Base-by-base conservation (phyloP, 208 protist species). In the Trypanosoma mega region DNA sequence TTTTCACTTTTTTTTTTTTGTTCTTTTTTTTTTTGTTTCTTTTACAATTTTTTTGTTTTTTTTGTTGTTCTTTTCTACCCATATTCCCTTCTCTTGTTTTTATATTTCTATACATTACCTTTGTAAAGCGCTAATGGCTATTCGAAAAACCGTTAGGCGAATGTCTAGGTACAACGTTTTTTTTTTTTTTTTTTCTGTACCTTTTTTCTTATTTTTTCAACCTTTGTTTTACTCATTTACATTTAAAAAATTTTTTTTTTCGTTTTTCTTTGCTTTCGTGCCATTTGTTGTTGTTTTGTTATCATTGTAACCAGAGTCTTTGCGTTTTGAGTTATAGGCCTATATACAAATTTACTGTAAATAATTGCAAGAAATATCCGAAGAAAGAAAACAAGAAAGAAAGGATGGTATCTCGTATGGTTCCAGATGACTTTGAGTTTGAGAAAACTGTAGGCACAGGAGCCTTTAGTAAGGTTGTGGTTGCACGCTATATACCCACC, bases 391-490 rank as follows among this genome's bases (percentile, higher is more conserved):
- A n/a, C n/a, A n/a, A n/a, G n/a, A n/a, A n/a, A 51, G 43, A 30
- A 56, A 12, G 12, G 34, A 39, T 39, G 34, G 34, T 12, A 12
- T 41, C 53, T 4, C 45, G 56, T 49, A 94, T 94, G 85, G 56
- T 39, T 21, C 74, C 82, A 21, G 57, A 63, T 55, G 85, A 94
- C 63, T 94, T 94, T 68, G 76, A 88, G 56, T 87, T 90, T 50
- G 85, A 81, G 43, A 66, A 59, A 43, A 64, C 65, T 21, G 61
- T 96, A 11, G 89, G 89, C 26, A 86, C 80, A 0, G 89, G 89
- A 11, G 80, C 89, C 18, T 96, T 96, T 60, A 96, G 89, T 71
- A 96, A 92, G 41, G 89, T 96, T 8, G 66, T 96, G 14, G 70
- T 89, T 6, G 89, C 80, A 12, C 62, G 81, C 8, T 79, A 96